phyloP scores from a whole-genome alignment of 306 rosid species.

The Malus fusca region DNA sequence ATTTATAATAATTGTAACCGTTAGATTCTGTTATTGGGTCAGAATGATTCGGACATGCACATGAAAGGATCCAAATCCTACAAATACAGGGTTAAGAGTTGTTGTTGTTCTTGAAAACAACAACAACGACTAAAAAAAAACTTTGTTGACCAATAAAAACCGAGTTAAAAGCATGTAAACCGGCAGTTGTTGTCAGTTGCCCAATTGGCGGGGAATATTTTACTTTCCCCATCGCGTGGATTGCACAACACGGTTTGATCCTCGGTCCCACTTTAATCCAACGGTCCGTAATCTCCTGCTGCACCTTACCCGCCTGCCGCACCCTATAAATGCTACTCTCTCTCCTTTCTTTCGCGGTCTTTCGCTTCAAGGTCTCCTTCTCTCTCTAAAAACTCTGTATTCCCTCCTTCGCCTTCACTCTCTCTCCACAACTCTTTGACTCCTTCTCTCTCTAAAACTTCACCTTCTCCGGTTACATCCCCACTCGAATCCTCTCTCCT shows the following conservation, averaged over 20 bases:
- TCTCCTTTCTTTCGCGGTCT: slow-evolving; percentile 13
- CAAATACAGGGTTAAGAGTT: neutral
- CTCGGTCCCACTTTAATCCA: neutral
- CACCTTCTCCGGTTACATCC: neutral
- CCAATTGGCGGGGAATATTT: neutral
- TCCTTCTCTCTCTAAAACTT: neutral
- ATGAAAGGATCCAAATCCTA: too few species aligned
- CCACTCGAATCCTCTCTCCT: neutral
- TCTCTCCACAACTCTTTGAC: neutral
- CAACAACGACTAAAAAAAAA: too few species aligned
- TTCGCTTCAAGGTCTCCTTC: neutral
- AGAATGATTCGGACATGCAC: too few species aligned
- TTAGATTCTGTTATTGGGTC: too few species aligned
- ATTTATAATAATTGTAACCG: too few species aligned
- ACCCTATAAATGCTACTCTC: neutral
- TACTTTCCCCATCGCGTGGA: neutral
- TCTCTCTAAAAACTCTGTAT: neutral
- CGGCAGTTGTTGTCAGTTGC: neutral
- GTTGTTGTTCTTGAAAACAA: too few species aligned
- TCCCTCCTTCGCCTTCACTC: neutral
- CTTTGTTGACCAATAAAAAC: too few species aligned
- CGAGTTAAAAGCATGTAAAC: neutral
- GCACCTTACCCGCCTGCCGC: neutral
- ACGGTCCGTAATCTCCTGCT: neutral
- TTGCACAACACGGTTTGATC: neutral